A percentile compares a stretch with the other conserved stretches of the same genome.
phyloP scores from a whole-genome alignment of 345 rosid genomes.

The Firmiana major region DNA sequence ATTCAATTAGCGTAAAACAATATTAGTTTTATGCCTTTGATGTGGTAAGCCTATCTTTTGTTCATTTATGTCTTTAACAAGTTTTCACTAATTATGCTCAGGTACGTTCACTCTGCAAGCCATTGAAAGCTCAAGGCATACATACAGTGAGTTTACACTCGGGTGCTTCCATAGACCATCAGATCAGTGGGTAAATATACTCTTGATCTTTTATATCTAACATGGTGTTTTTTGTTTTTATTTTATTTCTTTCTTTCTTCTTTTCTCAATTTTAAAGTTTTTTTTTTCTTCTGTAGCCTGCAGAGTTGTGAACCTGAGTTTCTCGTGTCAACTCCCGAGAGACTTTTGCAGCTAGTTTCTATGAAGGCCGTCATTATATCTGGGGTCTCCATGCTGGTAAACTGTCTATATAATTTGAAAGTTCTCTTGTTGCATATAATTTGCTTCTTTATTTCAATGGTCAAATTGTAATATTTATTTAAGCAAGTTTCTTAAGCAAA shows the following conservation, averaged over 20 bases:
- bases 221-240: neutral
- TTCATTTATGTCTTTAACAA: neutral
- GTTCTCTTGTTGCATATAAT: neutral
- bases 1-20: neutral
- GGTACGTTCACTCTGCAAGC: constrained; percentile 81
- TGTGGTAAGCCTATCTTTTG: neutral
- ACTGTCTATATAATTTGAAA: constrained; percentile 2
- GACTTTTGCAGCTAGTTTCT: constrained; percentile 77
- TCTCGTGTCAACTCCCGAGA: constrained; percentile 80
- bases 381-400: constrained; percentile 75
- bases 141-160: constrained; percentile 85
- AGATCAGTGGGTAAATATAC: constrained; percentile 66
- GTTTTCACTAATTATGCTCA: constrained; percentile 26
- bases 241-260: neutral
- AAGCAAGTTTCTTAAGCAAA: neutral
- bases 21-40: neutral
- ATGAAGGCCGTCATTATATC: constrained; percentile 70
- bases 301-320: constrained; percentile 86
- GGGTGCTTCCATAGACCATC: constrained; percentile 71
- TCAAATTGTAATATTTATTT: neutral
- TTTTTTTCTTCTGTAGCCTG: constrained; percentile 43
- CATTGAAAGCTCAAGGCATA: constrained; percentile 74
- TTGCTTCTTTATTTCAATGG: neutral
- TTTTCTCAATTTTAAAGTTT: constrained; percentile 11
- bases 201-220: constrained; percentile 6